phyloP scores from a whole-genome alignment of 768 basidiomycete genomes.

The Pisolithus tinctorius region DNA sequence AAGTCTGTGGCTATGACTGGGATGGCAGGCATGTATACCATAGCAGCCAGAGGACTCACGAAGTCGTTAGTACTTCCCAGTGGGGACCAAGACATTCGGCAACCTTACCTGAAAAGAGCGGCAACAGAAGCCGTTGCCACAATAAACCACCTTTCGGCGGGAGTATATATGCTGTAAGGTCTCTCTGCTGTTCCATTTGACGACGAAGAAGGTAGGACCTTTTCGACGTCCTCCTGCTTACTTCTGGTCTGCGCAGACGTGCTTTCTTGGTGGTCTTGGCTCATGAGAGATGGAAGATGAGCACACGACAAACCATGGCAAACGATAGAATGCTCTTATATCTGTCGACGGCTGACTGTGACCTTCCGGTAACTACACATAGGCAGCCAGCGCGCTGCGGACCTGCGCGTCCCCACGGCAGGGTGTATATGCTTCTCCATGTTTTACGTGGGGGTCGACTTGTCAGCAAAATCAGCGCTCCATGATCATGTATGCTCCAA shows the following conservation, averaged over 20 bases:
- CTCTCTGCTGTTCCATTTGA: neutral
- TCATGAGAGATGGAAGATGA: neutral
- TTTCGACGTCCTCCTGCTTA: neutral
- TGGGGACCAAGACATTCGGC: neutral
- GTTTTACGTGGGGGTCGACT: too few relatives aligned
- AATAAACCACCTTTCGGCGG: conserved; percentile 57
- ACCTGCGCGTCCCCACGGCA: too few relatives aligned
- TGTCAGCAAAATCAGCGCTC: too few relatives aligned
- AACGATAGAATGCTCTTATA: too few relatives aligned
- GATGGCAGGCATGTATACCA: conserved; percentile 72
- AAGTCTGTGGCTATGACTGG: conserved; percentile 53
- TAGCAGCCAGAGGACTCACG: conserved; percentile 56
- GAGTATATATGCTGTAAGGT: conserved; percentile 41
- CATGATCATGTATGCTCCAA: too few relatives aligned
- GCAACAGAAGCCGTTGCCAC: conserved; percentile 48
- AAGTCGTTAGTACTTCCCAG: neutral
- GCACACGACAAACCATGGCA: too few relatives aligned
- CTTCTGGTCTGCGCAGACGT: neutral
- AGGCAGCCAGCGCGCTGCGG: too few relatives aligned
- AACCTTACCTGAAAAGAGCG: conserved; percentile 49
- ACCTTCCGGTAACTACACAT: too few relatives aligned
- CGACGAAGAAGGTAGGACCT: neutral
- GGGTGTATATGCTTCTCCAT: too few relatives aligned
- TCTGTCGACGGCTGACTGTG: too few relatives aligned
- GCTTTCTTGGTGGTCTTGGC: neutral